These are phyloP conservation scores for Chytriomyces confervae DNA, from an alignment of 192 early-diverging fungal species.

Conservation along the genomic window DNA sequence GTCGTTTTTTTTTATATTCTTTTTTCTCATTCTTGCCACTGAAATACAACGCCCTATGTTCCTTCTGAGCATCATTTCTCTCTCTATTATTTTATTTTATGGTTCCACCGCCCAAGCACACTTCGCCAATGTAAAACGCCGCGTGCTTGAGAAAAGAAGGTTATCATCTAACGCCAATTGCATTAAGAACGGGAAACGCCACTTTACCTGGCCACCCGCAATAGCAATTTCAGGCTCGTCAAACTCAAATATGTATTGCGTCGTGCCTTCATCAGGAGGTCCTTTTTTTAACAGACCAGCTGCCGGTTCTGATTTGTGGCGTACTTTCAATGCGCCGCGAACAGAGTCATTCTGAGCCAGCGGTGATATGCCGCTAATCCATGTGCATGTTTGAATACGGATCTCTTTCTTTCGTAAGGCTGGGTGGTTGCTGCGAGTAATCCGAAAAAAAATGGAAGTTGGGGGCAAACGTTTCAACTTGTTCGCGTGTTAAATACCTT, in stretches of 20 bases:
- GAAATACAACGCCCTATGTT: background rate
- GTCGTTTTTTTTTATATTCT: constrained; percentile 11
- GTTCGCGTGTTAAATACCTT: constrained; percentile 49
- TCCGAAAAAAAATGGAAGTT: constrained; percentile 18
- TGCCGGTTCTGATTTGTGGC: background rate
- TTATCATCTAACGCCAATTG: background rate
- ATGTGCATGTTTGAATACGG: constrained; percentile 16
- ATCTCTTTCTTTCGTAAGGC: constrained; percentile 10
- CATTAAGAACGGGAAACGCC: constrained; percentile 49
- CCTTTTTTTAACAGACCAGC: background rate
- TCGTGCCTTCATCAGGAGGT: constrained; percentile 33
- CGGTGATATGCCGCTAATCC: constrained; percentile 20
- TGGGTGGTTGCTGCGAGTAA: constrained; percentile 17
- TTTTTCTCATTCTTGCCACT: background rate
- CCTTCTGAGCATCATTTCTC: background rate
- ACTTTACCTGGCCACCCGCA: constrained; percentile 63
- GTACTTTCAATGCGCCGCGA: constrained; percentile 27
- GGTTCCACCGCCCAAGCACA: constrained; percentile 69
- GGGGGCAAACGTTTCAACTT: constrained; percentile 24
- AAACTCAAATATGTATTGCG: constrained; percentile 54
- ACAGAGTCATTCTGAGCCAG: constrained; percentile 36
- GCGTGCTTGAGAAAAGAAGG: constrained; percentile 30
- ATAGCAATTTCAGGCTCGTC: constrained; percentile 61
- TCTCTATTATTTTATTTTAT: background rate
- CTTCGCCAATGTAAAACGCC: constrained; percentile 63